Base-by-base conservation (phyloP, 129 eudicot genomes). In the Chrysanthemum lavandulifolium region DNA sequence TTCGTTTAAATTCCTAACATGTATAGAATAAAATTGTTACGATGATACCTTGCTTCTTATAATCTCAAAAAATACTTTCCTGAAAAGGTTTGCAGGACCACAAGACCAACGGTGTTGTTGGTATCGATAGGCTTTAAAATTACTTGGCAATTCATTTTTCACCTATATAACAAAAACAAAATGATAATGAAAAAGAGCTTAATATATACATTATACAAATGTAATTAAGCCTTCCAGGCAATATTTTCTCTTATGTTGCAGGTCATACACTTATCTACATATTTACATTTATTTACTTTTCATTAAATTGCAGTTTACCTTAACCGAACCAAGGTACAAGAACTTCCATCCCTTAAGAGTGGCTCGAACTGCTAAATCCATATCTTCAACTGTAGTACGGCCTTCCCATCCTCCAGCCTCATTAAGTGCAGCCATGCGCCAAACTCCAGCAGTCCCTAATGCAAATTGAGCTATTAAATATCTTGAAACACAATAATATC, bases 51-150 rank as follows among this genome's bases (percentile, higher is more conserved):
- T 72, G 65, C 67, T 81, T 76, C 25, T 76, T 11, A 76, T 58
- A 53, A 83, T 83, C 67, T 80, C 87, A n/a, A 54, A 40, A 10
- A 74, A 66, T 82, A 83, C 80, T 80, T 80, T 83, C 65, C 70
- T 76, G 47, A 83, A 83, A 10, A 83, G 76, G 33, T 79, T 76
- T 10, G 84, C 84, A 2, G 87, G 87, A 16, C 87, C 87, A 72
- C 87, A 83, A 19, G 87, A 83, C 84, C 87, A 83, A 18, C 87
- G 75, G 33, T 83, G 84, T 58, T 83, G 84, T 61, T 83, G 87
- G 72, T 70, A 79, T 29, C 84, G 87, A 8, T 70, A 83, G 49
- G 87, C 87, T 72, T 83, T 80, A 13, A 72, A 80, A n/a, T 68
- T 83, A 47, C 87, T 83, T 25, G 87, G 87, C 25, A 83, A 57